Evolutionary conservation across 768 basidiomycete genomes (phyloP).

Genomic region (Saitozyma sp.): DNA sequence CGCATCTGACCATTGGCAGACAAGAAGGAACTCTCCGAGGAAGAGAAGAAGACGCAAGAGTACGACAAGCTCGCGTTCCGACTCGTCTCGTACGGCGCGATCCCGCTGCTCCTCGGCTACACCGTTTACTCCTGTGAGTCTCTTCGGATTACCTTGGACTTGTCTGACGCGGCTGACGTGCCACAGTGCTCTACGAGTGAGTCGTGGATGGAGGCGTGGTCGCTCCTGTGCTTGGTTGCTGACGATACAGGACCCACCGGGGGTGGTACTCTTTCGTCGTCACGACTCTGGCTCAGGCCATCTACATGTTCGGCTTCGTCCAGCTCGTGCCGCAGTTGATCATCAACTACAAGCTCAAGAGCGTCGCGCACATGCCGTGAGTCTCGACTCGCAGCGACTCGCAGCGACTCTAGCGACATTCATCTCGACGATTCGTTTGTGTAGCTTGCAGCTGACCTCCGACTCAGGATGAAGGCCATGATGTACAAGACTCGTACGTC

Average conservation of each 20-base stretch:
- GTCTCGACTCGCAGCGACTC: slow-evolving; percentile 1
- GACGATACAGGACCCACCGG: slow-evolving; percentile 70
- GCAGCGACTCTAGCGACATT: slow-evolving; percentile 6
- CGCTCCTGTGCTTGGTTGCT: not conserved
- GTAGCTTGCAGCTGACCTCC: too few relatives aligned
- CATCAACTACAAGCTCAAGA: slow-evolving; percentile 95
- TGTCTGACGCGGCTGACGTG: not conserved
- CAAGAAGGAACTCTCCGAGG: slow-evolving; percentile 93
- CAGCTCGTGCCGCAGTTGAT: slow-evolving; percentile 63
- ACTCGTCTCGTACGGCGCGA: slow-evolving; percentile 85
- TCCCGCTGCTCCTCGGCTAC: slow-evolving; percentile 62
- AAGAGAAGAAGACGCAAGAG: slow-evolving; percentile 98
- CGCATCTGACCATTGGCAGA: slow-evolving; percentile 56
- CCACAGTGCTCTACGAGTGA: slow-evolving; percentile 33
- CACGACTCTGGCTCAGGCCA: slow-evolving; percentile 72
- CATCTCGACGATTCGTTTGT: not conserved
- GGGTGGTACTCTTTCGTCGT: slow-evolving; percentile 98
- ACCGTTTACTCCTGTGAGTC: slow-evolving; percentile 53
- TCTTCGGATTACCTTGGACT: not conserved
- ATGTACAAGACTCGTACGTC: slow-evolving; percentile 83
- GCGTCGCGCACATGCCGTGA: slow-evolving; percentile 89
- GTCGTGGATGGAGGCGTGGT: not conserved
- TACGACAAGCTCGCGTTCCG: slow-evolving; percentile 90
- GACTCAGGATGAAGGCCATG: slow-evolving; percentile 80
- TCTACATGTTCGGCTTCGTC: slow-evolving; percentile 90